phyloP scores from a whole-genome alignment of 345 rosid species.

The Eucalyptus urophylla region DNA sequence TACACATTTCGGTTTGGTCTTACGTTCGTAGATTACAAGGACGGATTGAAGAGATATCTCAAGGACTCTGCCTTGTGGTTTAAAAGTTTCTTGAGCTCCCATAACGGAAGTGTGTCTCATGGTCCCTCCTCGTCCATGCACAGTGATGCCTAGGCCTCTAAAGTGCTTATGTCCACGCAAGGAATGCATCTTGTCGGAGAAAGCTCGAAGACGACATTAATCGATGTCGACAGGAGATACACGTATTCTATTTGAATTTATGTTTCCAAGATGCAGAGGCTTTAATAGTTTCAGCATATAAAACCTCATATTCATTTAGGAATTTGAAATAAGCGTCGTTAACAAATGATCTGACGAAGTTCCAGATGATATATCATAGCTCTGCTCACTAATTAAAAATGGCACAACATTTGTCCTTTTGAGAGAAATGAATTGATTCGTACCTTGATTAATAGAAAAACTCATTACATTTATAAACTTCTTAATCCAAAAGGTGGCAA shows the following conservation, averaged over 20 bases:
- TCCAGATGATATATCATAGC: background rate
- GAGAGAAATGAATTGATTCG: background rate
- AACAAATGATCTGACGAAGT: background rate
- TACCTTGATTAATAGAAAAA: background rate
- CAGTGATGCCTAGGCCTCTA: background rate
- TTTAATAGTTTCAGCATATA: background rate
- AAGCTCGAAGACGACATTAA: background rate
- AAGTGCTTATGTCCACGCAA: background rate
- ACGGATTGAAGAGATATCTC: conserved; percentile 5
- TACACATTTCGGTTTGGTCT: conserved; percentile 10
- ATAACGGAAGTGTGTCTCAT: background rate
- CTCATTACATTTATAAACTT: background rate
- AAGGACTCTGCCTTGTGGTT: conserved; percentile 22
- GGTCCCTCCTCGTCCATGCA: background rate
- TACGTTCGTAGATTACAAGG: conserved; percentile 2
- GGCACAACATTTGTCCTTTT: background rate
- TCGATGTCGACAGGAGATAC: background rate
- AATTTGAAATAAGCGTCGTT: background rate
- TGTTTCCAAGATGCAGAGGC: background rate
- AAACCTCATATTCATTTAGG: background rate
- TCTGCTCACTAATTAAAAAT: background rate
- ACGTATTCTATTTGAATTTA: background rate
- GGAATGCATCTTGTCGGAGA: background rate
- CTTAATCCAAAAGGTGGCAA: background rate
- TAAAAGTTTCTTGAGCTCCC: conserved; percentile 1